phyloP scores from a whole-genome alignment of 2,329 filamentous ascomycete species.

The Aspergillus cejpii region DNA sequence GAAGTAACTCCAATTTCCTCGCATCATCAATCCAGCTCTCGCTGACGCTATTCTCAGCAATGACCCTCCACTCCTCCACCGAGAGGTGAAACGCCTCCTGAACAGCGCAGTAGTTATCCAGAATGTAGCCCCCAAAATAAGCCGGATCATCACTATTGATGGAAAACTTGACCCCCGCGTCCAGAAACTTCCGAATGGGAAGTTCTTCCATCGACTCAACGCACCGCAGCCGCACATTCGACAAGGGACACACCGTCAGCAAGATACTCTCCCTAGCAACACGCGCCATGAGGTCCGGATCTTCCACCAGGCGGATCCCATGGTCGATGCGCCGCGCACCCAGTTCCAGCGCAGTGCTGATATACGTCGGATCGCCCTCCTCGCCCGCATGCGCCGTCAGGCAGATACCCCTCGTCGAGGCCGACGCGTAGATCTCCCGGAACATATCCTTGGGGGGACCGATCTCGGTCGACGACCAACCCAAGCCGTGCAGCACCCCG shows the following conservation, averaged over 20 bases:
- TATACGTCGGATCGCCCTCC: slow-evolving; percentile 63
- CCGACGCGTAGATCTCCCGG: slow-evolving; percentile 54
- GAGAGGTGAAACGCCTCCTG: slow-evolving; percentile 62
- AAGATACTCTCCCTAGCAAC: slow-evolving; percentile 54
- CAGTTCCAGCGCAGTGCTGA: slow-evolving; percentile 59
- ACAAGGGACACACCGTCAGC: slow-evolving; percentile 66
- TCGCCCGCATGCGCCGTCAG: slow-evolving; percentile 72
- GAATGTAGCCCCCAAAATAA: slow-evolving; percentile 68
- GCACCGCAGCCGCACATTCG: slow-evolving; percentile 60
- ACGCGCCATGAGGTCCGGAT: slow-evolving; percentile 52
- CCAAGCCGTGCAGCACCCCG: slow-evolving; percentile 56
- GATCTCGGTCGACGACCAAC: slow-evolving; percentile 59
- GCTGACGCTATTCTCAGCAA: slow-evolving; percentile 56
- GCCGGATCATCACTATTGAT: slow-evolving; percentile 70
- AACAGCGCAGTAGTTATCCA: slow-evolving; percentile 69
- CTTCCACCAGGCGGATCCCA: slow-evolving; percentile 59
- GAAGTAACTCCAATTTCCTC: slow-evolving; percentile 56
- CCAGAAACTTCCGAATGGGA: slow-evolving; percentile 58
- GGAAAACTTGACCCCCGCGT: slow-evolving; percentile 59
- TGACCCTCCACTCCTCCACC: slow-evolving; percentile 59
- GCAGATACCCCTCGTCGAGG: slow-evolving; percentile 47
- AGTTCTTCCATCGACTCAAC: slow-evolving; percentile 49
- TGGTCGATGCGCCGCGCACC: slow-evolving; percentile 65
- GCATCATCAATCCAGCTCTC: slow-evolving; percentile 63
- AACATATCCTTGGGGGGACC: slow-evolving; percentile 54